Conservation (phyloP, 1,139 yeast species). For the Saccharomyces pastorianus region DNA sequence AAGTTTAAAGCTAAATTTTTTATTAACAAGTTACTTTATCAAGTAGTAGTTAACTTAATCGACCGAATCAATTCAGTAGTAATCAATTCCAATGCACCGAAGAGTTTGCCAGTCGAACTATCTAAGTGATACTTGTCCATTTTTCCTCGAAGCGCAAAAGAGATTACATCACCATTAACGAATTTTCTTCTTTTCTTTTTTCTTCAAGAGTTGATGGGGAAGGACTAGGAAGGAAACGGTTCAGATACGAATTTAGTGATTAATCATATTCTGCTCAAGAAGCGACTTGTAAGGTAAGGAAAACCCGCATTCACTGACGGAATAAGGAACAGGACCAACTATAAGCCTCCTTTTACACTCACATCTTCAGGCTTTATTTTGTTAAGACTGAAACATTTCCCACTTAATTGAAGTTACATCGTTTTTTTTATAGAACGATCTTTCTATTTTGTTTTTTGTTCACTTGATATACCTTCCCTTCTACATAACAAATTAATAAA, state of each 20-base stretch:
- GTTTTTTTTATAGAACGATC: neutral
- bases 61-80: neutral
- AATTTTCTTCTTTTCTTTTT: neutral
- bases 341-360: neutral
- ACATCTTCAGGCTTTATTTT: neutral
- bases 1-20: neutral
- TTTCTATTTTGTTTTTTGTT: neutral
- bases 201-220: conserved; percentile 1
- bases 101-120: neutral
- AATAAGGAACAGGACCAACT: neutral
- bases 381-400: neutral
- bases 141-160: neutral
- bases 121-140: neutral
- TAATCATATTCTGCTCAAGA: neutral
- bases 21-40: neutral
- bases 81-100: neutral
- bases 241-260: neutral
- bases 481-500: neutral
- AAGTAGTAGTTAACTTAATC: neutral
- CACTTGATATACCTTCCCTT: neutral
- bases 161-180: neutral
- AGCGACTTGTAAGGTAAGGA: neutral
- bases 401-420: neutral
- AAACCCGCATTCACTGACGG: neutral
- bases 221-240: conserved; percentile 1